Conservation (phyloP, 2,329 filamentous ascomycete genomes). For the Neonectria coccinea region DNA sequence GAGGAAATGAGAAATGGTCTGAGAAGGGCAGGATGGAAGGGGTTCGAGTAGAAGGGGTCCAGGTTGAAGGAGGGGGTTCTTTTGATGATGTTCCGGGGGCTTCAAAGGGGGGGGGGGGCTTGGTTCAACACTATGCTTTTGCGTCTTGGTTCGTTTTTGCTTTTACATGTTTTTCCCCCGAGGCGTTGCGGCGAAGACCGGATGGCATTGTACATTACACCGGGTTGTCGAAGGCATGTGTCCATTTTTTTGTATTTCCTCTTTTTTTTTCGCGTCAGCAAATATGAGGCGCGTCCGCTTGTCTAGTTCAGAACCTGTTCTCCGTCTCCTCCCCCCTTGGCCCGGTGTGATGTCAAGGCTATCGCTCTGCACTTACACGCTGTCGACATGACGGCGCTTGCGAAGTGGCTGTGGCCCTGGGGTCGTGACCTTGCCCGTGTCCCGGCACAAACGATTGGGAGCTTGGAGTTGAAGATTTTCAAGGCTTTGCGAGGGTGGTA, state of each 20-base stretch:
- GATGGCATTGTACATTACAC: constrained; percentile 31
- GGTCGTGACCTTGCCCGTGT: background rate
- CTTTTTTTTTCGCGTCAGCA: constrained; percentile 16
- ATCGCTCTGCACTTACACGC: background rate
- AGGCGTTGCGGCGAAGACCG: constrained; percentile 26
- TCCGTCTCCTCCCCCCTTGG: background rate
- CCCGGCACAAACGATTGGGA: background rate
- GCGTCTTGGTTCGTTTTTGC: constrained; percentile 1
- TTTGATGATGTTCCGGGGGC: background rate
- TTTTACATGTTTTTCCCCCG: constrained; percentile 15
- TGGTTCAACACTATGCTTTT: constrained; percentile 17
- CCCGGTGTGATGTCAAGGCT: background rate
- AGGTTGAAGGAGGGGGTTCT: background rate
- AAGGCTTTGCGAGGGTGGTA: background rate
- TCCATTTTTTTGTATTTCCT: constrained; percentile 15
- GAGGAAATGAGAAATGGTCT: background rate
- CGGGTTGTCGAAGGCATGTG: constrained; percentile 11
- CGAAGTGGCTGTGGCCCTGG: constrained; percentile 1
- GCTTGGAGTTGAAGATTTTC: constrained; percentile 3
- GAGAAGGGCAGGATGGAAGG: background rate
- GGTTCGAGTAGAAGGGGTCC: background rate
- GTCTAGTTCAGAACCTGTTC: background rate
- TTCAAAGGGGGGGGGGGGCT: constrained; percentile 1
- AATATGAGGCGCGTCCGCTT: constrained; percentile 22
- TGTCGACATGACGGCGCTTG: background rate